phyloP scores from a whole-genome alignment of 1,284 basidiomycete genomes.

The Spongispora temasekensis region DNA sequence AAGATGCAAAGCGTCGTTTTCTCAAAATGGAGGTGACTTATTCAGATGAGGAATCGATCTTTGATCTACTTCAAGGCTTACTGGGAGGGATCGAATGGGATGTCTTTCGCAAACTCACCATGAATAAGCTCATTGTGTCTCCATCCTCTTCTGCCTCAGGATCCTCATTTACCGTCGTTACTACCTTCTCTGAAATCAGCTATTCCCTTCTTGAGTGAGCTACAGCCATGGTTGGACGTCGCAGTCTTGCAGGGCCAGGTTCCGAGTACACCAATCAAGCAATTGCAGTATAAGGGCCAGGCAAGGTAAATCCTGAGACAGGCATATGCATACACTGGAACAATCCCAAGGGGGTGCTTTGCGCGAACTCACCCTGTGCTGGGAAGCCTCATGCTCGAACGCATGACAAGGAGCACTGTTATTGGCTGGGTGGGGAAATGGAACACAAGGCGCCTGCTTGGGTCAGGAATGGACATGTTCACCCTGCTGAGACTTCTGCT shows the following conservation, averaged over 20 bases:
- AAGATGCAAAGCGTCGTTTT: too few relatives aligned
- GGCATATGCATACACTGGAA: background rate
- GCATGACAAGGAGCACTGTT: background rate
- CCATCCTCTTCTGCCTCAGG: background rate
- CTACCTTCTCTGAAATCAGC: background rate
- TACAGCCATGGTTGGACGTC: background rate
- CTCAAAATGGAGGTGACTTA: too few relatives aligned
- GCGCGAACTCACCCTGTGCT: background rate
- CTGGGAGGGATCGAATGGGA: background rate
- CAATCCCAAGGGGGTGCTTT: background rate
- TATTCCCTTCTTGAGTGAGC: background rate
- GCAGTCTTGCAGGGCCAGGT: background rate
- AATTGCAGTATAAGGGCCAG: background rate
- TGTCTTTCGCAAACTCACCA: background rate
- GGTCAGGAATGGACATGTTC: too few relatives aligned
- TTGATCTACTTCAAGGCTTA: slow-evolving; percentile 1
- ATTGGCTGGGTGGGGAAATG: background rate
- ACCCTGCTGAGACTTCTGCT: too few relatives aligned
- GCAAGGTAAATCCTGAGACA: background rate
- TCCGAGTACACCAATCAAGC: background rate
- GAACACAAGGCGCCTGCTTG: background rate
- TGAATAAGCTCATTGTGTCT: background rate
- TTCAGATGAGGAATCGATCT: background rate
- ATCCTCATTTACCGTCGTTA: background rate
- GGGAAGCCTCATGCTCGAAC: background rate